Evolutionary conservation across 441 rosid genomes (phyloP), one percentile per base, ranked within the genome.

Genomic region (Brassica hybrid): DNA sequence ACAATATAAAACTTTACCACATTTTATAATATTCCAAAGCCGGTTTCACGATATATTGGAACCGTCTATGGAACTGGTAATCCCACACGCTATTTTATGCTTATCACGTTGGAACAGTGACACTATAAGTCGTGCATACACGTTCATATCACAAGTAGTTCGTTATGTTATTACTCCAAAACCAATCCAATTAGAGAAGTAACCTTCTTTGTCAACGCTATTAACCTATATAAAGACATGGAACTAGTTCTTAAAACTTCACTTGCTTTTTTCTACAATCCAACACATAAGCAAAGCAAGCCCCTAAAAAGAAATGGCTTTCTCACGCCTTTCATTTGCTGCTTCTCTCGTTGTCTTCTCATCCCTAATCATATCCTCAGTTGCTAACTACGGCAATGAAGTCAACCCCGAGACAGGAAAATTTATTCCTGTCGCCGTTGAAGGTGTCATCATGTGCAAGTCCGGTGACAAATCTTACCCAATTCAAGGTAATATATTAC

Each of bases 401-500:
- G 71, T 61, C 2, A 61, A 79, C 18, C 82, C 82, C 5, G 68
- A 69, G 58, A 79, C 64, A 38, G 79, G 76, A 45, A 75, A 79
- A 45, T 64, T 65, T 4, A 79, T 74, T 8, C 79, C 79, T 0
- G 41, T 86, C 6, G 85, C 76, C 3, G 32, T 85, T 72, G 70
- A 85, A 77, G 90, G 86, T 1, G 13, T 77, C 45, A 76, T 84
- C 59, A 75, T 77, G 62, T 82, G 90, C 79, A 77, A 34, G 80
- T 27, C 32, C 32, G 32, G 32, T 27, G 32, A 27, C 5, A 27
- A 27, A 27, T 27, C 32, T 27, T 27, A 27, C 32, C 32, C 32
- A 27, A 27, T 27, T 27, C 32, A 27, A 27, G 32, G 32, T 27
- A 27, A 5, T 27, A 27, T 27, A 27, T 4, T 27, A 27, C 32